Base-by-base conservation (phyloP, 345 rosid species). In the Fremontodendron californicum region DNA sequence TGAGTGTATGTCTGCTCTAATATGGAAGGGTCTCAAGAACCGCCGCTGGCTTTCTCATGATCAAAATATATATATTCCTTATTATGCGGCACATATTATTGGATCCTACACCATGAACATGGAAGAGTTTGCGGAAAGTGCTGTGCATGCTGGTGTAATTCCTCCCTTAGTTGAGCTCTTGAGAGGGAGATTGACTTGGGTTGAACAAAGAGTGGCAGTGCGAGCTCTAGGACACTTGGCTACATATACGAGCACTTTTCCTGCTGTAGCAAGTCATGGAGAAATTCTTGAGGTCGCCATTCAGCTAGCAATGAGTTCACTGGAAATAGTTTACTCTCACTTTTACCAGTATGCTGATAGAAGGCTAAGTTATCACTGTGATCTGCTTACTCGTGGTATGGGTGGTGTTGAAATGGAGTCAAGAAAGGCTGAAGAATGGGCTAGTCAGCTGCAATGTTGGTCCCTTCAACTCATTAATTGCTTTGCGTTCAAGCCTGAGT, bases 321-420 rank as follows among this genome's bases (percentile, higher is more conserved):
- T 96, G 71, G 99, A 96, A 79, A 96, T 96, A 65, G 99, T 96
- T 77, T 96, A 96, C 81, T 91, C 94, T 1, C 98, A 94, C 82
- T 96, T 96, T 83, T 96, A 96, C 76, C 99, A 96, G 83, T 88
- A 77, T 69, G 88, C 86, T 0, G 97, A 93, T 77, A 86, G 94
- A 71, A 88, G 98, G 79, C 78, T 88, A 31, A 93, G 97, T 79
- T 96, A 96, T 78, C 99, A 96, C 78, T 90, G 99, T 19, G 99
- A 96, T 84, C 84, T 96, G 84, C 91, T 94, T 71, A 96, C 99
- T 4, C 98, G 99, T 31, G 99, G 99, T 16, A 96, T 96, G 99
- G 99, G 99, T 58, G 99, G 98, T 67, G 96, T 94, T 54, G 99
- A 94, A 82, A 96, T 96, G 99, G 98, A 94, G 83, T 94, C 99